Base-by-base conservation (phyloP, 1,284 basidiomycete species). In the Pascua guehoae region DNA sequence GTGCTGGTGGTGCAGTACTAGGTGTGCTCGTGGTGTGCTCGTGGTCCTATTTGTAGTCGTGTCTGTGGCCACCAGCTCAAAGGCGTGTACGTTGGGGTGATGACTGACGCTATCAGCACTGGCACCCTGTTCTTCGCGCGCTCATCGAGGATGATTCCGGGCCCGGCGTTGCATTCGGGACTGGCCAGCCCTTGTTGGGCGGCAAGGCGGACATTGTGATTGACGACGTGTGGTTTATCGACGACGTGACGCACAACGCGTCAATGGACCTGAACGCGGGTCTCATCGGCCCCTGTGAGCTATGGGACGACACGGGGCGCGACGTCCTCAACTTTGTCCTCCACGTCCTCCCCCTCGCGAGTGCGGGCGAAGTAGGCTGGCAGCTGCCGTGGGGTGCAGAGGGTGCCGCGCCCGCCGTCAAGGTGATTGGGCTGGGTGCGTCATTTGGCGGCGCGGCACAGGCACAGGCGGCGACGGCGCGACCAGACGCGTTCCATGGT, bases 221-320 rank as follows among this genome's bases (percentile, higher is more conserved):
- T 12, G 85, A 88, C 64, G 89, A 93, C 68, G 80, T 91, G 14
- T 92, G 88, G 88, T 74, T 83, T 1, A 83, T 88, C 77, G 91
- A 93, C 63, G 81, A 86, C 42, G 80, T 85, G 4, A 85, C 89
- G 59, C 88, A 91, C 54, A 89, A 88, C 0, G 88, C 90, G 54
- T 82, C 86, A 14, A 85, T 80, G 1, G 72, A 87, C 16, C 57
- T 91, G 51, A 93, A 92, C 62, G 78, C 75, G 0, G 73, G 78
- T 0, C 75, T 76, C 18, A 74, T 87, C 2, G 82, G 81, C 1
- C 53, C 60, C 1, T 59, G 67, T 0, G 58, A 68, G 48, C 60
- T 59, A 8, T 74, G 72, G 72, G 47, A 54, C 41, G 81, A 82
- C 24, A 5, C 59, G 65, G 9, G 67, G 67, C 15, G 80, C 81